Evolutionary conservation across 2,329 filamentous ascomycete genomes (phyloP), one percentile per base, ranked within the genome.

Genomic region (Xylogone sp.): DNA sequence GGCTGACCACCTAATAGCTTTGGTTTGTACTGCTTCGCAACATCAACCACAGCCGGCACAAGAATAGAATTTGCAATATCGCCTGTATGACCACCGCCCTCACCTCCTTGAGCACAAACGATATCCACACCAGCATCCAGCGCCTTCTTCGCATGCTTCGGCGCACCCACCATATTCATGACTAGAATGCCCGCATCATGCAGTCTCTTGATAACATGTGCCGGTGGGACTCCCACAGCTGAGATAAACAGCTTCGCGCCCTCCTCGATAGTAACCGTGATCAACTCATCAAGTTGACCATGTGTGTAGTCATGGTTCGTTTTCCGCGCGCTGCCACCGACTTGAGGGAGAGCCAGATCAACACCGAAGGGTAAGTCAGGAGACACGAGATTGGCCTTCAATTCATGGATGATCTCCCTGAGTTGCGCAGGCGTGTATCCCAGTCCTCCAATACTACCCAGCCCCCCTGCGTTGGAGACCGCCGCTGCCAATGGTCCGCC

Each of bases 111-210:
- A 2, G 92, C 86, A 67, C 91, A 96, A 5, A 97, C 81, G 57
- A 97, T 86, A 70, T 97, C 93, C 9, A 96, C 90, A 43, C 93
- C 93, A 0, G 86, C 81, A 46, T 90, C 83, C 3, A 97, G 75
- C 2, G 92, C 92, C 73, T 97, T 97, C 67, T 86, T 81, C 1
- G 92, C 92, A 68, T 97, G 93, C 67, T 87, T 90, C 2, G 93
- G 92, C 62, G 92, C 88, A 0, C 93, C 93, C 19, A 97, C 91
- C 92, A 97, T 97, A 69, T 97, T 97, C 91, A 97, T 97, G 31
- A 97, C 78, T 53, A 95, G 67, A 42, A 97, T 88, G 0, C 88
- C 88, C 0, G 87, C 86, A 8, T 78, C 77, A 65, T 97, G 93
- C 43, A 97, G 76, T 44, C 83, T 74, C 59, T 89, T 83, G 52